Evolutionary conservation across 139 green algal genomes (phyloP), one percentile per base, ranked within the genome.

Genomic region (Chlamydomonas schloesseri): DNA sequence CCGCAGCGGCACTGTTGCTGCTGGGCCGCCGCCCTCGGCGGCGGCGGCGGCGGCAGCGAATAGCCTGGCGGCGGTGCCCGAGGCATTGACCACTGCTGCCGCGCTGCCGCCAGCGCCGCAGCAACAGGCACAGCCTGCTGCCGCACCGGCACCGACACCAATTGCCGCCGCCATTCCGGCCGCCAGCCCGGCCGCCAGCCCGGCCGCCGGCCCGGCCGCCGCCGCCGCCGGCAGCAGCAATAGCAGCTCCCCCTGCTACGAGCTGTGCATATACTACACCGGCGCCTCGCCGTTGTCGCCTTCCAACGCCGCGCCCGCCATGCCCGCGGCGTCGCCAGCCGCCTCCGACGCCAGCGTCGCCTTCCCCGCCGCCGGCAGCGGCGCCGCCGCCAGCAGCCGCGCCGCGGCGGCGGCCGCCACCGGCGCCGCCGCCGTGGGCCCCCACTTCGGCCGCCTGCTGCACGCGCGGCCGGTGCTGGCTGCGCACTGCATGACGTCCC

Each of bases 401-500:
- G 42, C 73, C 26, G 64, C 72, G 28, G 26, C 60, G 28, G 53
- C 72, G 21, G 42, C 70, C 28, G 71, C 37, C 15, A 50, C 57
- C 33, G 47, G 65, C 13, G n/a, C 53, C 70, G 23, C 58, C 28
- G 29, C 65, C 17, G 13, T 70, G 20, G 70, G 89, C 5, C 73
- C 47, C 28, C 72, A 36, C 46, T 94, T 96, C 47, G 95, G 93
- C 21, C 26, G 87, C 34, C 86, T 96, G 34, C 71, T 97, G 71
- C 57, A 78, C 10, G 91, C 93, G 33, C 82, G 90, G 70, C 90
- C 84, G 46, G 91, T 99, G n/a, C 90, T 88, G n/a, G 97, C 97
- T 14, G 97, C 96, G 14, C 97, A 99, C 92, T 99, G 97, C 93
- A 91, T 99, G 55, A 99, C 97, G n/a, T 95, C 88, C 69, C 92